Evolutionary conservation across 768 basidiomycete species (phyloP), one percentile per base, ranked within the genome.

Genomic region (Termitomyces sp.): DNA sequence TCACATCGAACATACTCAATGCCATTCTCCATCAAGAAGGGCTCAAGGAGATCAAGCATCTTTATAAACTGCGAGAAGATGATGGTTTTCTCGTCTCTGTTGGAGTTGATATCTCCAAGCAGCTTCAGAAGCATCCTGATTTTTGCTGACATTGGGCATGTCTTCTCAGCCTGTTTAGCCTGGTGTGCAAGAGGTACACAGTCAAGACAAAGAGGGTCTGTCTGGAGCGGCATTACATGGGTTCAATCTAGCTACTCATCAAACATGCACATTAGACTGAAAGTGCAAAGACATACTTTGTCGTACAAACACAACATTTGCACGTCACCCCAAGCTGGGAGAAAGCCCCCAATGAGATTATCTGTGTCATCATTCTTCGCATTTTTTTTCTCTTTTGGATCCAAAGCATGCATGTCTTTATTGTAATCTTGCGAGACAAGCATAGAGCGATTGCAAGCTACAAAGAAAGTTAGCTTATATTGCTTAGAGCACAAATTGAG

Each of bases 31-130:
- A 73, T 74, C 69, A 99, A 74, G 72, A 97, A 97, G 0, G 88
- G 89, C 70, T 95, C 84, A 42, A 97, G 78, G 53, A 98, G 66
- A 67, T 95, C 85, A 57, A 99, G 73, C 89, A 91, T 85, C 50
- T 80, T 78, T 0, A 95, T 98, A 58, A 92, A 92, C 65, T 97
- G 95, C 0, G 92, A 94, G 66, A 98, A 98, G 20, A 99, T 85
- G 59, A 98, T 98, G 0, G 94, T 96, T 79, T 98, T 99, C 66
- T 97, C 93, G 56, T 74, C 70, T 15, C 76, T 67, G 13, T 80
- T 70, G 11, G 82, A 77, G 49, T 86, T 80, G 50, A 94, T 84
- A 16, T 84, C 78, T 11, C 72, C 61, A 39, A 99, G 73, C 10
- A 98, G 69, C 62, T 88, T 78, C 45, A 97, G 62, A 36, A 92